Evolutionary conservation across 2,329 filamentous ascomycete species (phyloP), one percentile per base, ranked within the genome.

Genomic region (Alternaria gaisen): DNA sequence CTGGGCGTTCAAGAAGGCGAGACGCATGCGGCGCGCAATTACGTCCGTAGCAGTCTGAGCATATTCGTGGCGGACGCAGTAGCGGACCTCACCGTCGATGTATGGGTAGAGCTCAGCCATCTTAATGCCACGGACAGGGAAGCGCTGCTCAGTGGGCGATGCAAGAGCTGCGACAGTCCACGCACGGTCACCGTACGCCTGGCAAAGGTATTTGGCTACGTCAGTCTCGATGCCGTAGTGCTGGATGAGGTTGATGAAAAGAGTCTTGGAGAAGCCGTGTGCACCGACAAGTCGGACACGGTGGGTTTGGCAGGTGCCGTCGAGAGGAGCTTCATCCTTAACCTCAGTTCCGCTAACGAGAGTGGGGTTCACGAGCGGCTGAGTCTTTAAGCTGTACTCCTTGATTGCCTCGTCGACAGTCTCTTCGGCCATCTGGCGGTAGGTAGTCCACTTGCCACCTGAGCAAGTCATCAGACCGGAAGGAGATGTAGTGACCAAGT

Each of bases 201-300:
- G 87, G 14, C 90, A 91, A 34, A 97, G 85, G 80, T 97, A 93
- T 81, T 93, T 91, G 44, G 94, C 94, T 20, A 97, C 92, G 71
- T 97, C 93, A 18, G 92, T 97, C 80, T 97, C 94, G 58, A 97
- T 82, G 65, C 93, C 93, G 75, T 92, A 97, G 81, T 97, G 92
- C 79, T 97, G 93, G 75, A 97, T 95, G 36, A 97, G 83, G 79
- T 94, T 94, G 84, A 97, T 97, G 82, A 97, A 97, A 24, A 97
- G 88, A 2, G 93, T 92, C 80, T 93, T 93, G 79, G 90, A 93
- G 83, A 90, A 96, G 56, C 93, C 92, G 77, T 97, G 93, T 11
- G 93, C 91, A 69, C 93, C 93, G 60, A 95, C 84, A 34, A 97
- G 84, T 56, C 91, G 89, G 54, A 96, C 90, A 70, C 90, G 88